Base-by-base conservation (phyloP, 345 rosid genomes). In the Murraya koenigii region DNA sequence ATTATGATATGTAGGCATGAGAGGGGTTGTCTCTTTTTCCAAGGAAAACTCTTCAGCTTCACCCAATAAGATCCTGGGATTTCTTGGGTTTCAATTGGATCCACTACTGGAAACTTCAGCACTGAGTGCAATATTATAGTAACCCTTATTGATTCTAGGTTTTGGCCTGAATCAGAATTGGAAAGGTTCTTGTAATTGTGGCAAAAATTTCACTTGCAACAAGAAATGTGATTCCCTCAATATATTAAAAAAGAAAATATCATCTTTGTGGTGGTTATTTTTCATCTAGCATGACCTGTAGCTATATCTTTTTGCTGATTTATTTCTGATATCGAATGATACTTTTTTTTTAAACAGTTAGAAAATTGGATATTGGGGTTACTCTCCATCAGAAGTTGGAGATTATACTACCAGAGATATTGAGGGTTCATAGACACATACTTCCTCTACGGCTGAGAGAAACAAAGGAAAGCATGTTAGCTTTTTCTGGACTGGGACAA, bases 401-500 rank as follows among this genome's bases (percentile, higher is more conserved):
- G 13, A 2, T 4, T n/a, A 1, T 1, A 30, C 82, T 0, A 75
- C 86, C 0, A 79, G 84, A 23, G 94, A 90, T 49, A 32, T 0
- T 0, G 7, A 0, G 0, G 77, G 90, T 23, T 41, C 94, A 92
- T 62, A 91, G 94, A 55, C 81, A 8, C 91, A 88, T 76, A 80
- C 90, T 4, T 89, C 97, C 5, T 90, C 91, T 25, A 90, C 81
- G 3, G 94, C 93, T 0, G 93, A 88, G 0, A 94, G 94, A 32
- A 88, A 79, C 73, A 66, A 2, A 39, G 86, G 85, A 47, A 69
- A 76, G 15, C 79, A 74, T 66, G 87, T 65, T 15, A 84, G 85
- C 66, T 82, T 88, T 20, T 81, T 67, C 49, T 36, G 89, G 93
- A n/a, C 20, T 89, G 49, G 91, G 86, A 0, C 5, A 76, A 15